Base-by-base conservation (phyloP, 208 protist species). In the Trypanosoma mega region DNA sequence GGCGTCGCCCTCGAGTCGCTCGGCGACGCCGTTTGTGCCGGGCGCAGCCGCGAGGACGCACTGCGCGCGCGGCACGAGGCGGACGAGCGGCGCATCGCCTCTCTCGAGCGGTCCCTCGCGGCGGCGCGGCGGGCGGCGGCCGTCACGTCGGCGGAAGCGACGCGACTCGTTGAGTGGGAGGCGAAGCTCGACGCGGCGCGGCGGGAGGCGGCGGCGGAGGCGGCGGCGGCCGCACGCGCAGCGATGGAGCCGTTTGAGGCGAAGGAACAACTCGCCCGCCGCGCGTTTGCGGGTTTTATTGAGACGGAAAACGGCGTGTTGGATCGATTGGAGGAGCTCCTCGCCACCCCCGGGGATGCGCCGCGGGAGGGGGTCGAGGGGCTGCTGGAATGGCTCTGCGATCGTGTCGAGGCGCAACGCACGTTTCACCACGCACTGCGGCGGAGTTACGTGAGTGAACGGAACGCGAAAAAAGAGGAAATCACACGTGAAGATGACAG, bases 91-190 rank as follows among this genome's bases (percentile, higher is more conserved):
- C 71, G 76, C 34, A 55, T 71, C 5, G 61, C 48, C 6, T 48
- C 76, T 45, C 48, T 84, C n/a, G 49, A 68, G 44, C 74, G 72
- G 14, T 66, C 69, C 9, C 65, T 88, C 16, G 65, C 67, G 37
- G 60, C 78, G 0, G 65, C 81, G 16, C 78, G 81, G 52, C 67
- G 68, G 8, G 80, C 85, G 0, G 85, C 85, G 0, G 76, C 75
- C 44, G 72, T 82, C 5, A 63, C 61, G 12, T 61, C 72, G 9
- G 47, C 68, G 0, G 79, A 80, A 31, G 76, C 83, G 12, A 63
- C 81, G 9, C 69, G 69, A 31, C 14, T 85, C 11, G 78, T 74
- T 34, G 76, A 83, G 20, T 71, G 88, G 70, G 85, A 88, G 58
- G 56, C 78, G 12, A 52, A 24, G 14, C 60, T 91, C n/a, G 61